These are phyloP conservation scores for Aspergillus sp. DNA, from an alignment of 2,329 filamentous ascomycete genomes.

Conservation along the genomic window DNA sequence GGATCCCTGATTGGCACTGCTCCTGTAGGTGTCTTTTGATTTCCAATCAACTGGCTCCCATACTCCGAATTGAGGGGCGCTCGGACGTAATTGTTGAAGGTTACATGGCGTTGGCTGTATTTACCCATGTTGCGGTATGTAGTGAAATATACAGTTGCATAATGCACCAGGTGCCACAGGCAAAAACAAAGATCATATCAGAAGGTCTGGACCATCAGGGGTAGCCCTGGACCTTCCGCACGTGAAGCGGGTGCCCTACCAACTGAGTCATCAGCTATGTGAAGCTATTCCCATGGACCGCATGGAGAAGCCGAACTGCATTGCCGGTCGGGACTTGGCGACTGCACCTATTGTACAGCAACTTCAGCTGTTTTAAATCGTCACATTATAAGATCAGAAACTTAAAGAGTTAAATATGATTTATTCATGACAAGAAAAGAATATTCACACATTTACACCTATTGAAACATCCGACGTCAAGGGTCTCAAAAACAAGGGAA, in stretches of 20 bases:
- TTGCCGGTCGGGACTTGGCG: background rate
- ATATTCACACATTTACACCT: conserved; percentile 31
- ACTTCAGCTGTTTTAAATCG: too few species aligned
- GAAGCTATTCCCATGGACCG: background rate
- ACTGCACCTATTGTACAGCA: background rate
- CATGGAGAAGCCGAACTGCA: background rate
- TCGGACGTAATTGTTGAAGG: background rate
- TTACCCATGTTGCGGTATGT: background rate
- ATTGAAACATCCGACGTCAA: conserved; percentile 28
- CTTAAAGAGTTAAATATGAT: background rate
- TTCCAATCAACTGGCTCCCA: background rate
- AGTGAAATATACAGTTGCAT: background rate
- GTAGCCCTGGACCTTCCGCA: background rate
- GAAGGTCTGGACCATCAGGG: background rate
- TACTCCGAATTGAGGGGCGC: background rate
- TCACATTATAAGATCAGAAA: too few species aligned
- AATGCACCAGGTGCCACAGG: background rate
- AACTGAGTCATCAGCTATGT: conserved; percentile 19
- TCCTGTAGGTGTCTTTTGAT: background rate
- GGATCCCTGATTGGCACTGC: background rate
- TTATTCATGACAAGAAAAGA: conserved; percentile 11
- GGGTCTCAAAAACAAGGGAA: conserved; percentile 24
- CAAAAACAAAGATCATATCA: background rate
- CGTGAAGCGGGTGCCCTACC: conserved; percentile 28
- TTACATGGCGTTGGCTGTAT: background rate